A percentile compares a stretch with the other conserved stretches of the same genome.
Evolutionary conservation across 148 eudicot genomes (phyloP).

Genomic region (Heliosperma pusillum): DNA sequence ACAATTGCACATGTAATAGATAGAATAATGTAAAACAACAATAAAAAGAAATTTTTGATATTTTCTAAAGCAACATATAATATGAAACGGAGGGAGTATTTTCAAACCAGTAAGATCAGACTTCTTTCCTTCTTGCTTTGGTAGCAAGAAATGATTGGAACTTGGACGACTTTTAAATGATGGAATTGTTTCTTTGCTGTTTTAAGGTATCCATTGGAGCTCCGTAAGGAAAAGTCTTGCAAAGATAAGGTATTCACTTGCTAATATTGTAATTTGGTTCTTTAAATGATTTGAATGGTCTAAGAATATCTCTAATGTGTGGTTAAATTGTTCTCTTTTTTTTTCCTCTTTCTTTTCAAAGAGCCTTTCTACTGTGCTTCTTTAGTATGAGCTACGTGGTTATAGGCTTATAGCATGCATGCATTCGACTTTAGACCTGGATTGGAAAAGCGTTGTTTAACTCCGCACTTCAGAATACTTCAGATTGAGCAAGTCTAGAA

Average conservation of each 20-base stretch:
- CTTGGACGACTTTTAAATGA: neutral
- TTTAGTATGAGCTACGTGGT: no score
- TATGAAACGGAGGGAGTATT: no score
- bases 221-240: conserved; percentile 81
- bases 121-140: neutral
- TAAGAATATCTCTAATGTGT: neutral
- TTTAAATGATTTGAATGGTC: neutral
- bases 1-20: no score
- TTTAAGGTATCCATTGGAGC: conserved; percentile 92
- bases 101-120: neutral
- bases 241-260: conserved; percentile 66
- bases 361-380: no score
- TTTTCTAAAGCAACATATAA: no score
- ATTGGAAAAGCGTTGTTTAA: neutral
- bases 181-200: conserved; percentile 7
- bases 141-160: neutral
- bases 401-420: neutral
- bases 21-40: no score
- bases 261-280: neutral
- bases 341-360: neutral
- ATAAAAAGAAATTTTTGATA: no score
- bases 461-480: neutral
- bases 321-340: neutral
- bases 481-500: neutral
- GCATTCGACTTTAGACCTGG: neutral